Base-by-base conservation (phyloP, 139 green algal genomes). In the Tetraselmis striata region DNA sequence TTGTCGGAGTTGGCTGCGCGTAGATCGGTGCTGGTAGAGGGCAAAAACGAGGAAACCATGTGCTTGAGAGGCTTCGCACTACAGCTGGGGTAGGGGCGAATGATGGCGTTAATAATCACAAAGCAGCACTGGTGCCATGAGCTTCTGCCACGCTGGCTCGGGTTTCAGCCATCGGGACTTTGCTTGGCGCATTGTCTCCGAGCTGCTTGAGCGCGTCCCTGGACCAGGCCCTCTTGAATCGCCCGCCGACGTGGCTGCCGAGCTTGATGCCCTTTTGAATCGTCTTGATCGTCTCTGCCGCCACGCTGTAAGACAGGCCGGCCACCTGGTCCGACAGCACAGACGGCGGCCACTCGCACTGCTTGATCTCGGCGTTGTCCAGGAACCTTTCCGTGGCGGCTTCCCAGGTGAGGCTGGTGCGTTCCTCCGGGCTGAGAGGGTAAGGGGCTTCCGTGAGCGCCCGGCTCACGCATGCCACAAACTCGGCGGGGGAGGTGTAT, bases 331-430 rank as follows among this genome's bases (percentile, higher is more conserved):
- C 45, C 11, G 45, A 81, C 82, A 87, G 78, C 78, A 96, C 93
- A 67, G 45, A 67, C 11, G 45, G 45, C 45, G 45, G 45, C 45
- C 45, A 67, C 45, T 67, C 45, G 11, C 45, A 5, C 45, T 67
- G 5, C 18, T 59, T n/a, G 59, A 84, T 32, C 27, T 89, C 85
- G 2, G 89, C 88, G 25, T 78, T 82, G 23, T 88, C 45, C 23
- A 93, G 80, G 84, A 93, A 91, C 1, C 89, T 80, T 29, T 92
- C 84, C 22, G 89, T 93, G n/a, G 89, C 89, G 0, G 89, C 89
- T 82, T 93, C 89, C 89, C 89, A 93, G 18, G 88, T 86, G 18
- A 93, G 81, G 30, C 84, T 59, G 83, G 90, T 77, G 29, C 83
- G 59, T 30, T 93, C 82, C 78, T 91, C 79, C 22, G 76, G 26